These are phyloP conservation scores for Biscogniauxia sp. DNA, from an alignment of 2,329 filamentous ascomycete species.

Conservation along the genomic window DNA sequence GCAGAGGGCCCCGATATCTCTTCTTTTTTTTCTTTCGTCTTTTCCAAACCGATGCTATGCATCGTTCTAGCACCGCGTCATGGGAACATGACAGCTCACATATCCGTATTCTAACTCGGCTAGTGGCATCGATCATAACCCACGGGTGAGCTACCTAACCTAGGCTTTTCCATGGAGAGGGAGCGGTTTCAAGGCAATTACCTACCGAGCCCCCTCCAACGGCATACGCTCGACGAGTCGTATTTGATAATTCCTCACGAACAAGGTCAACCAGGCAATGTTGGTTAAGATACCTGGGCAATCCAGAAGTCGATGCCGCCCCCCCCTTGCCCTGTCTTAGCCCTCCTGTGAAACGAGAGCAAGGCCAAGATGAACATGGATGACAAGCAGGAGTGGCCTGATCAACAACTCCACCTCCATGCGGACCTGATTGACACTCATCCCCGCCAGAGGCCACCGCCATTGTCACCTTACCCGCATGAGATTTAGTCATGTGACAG, in stretches of 20 bases:
- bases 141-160: neutral
- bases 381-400: neutral
- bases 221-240: neutral
- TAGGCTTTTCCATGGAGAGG: neutral
- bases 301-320: neutral
- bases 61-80: neutral
- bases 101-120: neutral
- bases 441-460: slow-evolving; percentile 7
- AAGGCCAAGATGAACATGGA: neutral
- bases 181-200: neutral
- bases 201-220: too few species aligned
- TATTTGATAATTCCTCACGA: neutral
- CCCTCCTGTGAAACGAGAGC: neutral
- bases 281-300: neutral
- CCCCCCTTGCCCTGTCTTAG: neutral
- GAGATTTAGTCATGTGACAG: slow-evolving; percentile 18
- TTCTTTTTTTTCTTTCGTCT: neutral
- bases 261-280: neutral
- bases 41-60: neutral
- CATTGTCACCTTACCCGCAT: slow-evolving; percentile 17
- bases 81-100: neutral
- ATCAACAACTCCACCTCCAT: neutral
- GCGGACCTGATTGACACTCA: neutral
- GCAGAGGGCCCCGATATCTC: neutral
- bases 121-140: neutral